Base-by-base conservation (phyloP, 164 flowering plant genomes). In the Brasenia schreberi region DNA sequence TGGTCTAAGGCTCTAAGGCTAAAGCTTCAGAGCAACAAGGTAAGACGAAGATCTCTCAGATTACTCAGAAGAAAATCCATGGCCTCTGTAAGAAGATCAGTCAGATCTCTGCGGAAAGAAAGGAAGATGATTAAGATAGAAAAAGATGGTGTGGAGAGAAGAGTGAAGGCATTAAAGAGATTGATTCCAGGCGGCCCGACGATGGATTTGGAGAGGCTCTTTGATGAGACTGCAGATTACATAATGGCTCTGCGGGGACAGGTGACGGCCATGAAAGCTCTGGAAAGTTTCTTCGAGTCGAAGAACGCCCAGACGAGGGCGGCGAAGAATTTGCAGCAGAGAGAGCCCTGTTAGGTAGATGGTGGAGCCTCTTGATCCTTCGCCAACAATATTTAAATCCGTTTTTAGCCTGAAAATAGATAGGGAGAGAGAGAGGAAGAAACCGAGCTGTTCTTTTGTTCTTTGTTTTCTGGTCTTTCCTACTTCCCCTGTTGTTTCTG, bases 161-260 rank as follows among this genome's bases (percentile, higher is more conserved):
- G 72, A 83, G 78, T 85, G 1, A 42, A 45, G 69, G 80, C 79
- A 18, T 71, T 85, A 76, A 81, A 80, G 78, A 79, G 77, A 73
- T 79, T 85, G 18, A 77, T 85, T 6, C 90, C 90, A 0, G 86
- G 86, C 2, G 90, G 86, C 0, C 83, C 78, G 68, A 59, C 73
- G 33, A 74, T 82, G 19, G 82, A 68, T 7, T 70, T 71, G 19
- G 90, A 85, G 23, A 76, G 64, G 72, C 71, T 85, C 39, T 83
- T 85, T 68, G 83, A 83, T 61, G 75, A 83, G 72, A 83, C 90
- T 7, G 84, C 86, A 19, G 79, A 70, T 9, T 85, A 85, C 63
- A 85, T 85, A 53, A n/a, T 79, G 75, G 74, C 78, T 17, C 69
- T 85, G 75, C 81, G 81, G 69, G 64, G 66, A 17, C 83, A 83